phyloP scores from a whole-genome alignment of 768 basidiomycete species.

The Sporobolomyces roseus region DNA sequence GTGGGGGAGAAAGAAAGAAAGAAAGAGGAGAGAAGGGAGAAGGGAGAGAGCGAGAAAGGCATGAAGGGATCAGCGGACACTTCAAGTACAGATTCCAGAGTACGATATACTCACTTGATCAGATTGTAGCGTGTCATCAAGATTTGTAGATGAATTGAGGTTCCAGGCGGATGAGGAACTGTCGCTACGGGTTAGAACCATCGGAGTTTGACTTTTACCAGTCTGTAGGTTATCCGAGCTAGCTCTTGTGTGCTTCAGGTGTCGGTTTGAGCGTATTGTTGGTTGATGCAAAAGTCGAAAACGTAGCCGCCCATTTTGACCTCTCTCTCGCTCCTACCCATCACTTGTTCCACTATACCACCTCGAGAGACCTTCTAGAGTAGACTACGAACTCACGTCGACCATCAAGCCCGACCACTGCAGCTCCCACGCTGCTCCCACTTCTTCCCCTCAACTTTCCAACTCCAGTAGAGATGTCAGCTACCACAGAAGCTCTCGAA shows the following conservation, averaged over 20 bases:
- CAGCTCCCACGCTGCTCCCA: background rate
- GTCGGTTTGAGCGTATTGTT: background rate
- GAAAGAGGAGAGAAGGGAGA: background rate
- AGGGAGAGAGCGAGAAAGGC: background rate
- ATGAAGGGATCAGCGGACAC: background rate
- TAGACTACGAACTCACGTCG: too few species aligned
- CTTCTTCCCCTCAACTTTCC: background rate
- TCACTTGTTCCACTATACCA: too few species aligned
- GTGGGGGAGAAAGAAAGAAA: background rate
- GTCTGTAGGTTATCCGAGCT: background rate
- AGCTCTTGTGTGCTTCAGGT: background rate
- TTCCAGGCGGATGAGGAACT: constrained; percentile 17
- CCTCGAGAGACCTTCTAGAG: too few species aligned
- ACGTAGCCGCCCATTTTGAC: too few species aligned
- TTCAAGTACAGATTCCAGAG: background rate
- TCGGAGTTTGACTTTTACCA: background rate
- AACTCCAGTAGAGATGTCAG: too few species aligned
- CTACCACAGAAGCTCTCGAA: constrained; percentile 2
- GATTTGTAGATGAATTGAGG: background rate
- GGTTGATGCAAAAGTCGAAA: background rate
- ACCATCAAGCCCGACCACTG: too few species aligned
- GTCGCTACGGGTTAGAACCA: constrained; percentile 14
- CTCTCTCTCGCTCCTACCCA: too few species aligned
- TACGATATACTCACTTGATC: constrained; percentile 22
- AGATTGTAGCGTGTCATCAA: background rate